phyloP scores from a whole-genome alignment of 139 green algal species.

The Diplosphaera chodatii region DNA sequence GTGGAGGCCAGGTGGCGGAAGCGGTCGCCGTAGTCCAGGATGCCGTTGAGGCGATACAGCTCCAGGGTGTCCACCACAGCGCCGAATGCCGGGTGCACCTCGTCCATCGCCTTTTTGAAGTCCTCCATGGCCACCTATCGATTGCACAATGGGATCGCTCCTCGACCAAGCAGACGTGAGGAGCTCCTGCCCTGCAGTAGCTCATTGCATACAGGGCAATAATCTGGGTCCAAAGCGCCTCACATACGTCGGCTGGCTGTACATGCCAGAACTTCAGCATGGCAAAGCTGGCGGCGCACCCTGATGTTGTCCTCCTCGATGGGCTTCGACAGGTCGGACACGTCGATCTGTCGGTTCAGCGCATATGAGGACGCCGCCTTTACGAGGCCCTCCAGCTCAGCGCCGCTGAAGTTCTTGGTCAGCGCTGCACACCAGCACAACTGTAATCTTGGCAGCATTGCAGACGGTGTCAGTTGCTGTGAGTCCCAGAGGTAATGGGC shows the following conservation, averaged over 20 bases:
- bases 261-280: no score
- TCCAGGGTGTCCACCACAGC: slow-evolving; percentile 77
- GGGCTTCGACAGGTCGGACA: slow-evolving; percentile 78
- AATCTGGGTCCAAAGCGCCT: no score
- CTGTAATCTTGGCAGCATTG: no score
- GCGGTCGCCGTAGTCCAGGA: slow-evolving; percentile 73
- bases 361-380: slow-evolving; percentile 89
- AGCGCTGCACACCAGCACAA: no score
- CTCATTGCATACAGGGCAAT: no score
- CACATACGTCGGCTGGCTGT: no score
- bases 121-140: slow-evolving; percentile 82
- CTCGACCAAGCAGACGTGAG: no score
- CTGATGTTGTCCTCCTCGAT: slow-evolving; percentile 95
- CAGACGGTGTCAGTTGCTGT: background rate
- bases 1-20: slow-evolving; percentile 73
- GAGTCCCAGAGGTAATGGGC: no score
- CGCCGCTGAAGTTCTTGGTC: slow-evolving; percentile 94
- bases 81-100: slow-evolving; percentile 96
- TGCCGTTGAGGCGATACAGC: slow-evolving; percentile 78
- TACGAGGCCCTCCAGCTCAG: slow-evolving; percentile 95
- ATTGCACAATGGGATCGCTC: no score
- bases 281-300: no score
- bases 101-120: slow-evolving; percentile 82
- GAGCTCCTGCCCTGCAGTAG: no score
- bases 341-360: slow-evolving; percentile 89